Base-by-base conservation (phyloP, 306 rosid genomes). In the Castanopsis chinensis region DNA sequence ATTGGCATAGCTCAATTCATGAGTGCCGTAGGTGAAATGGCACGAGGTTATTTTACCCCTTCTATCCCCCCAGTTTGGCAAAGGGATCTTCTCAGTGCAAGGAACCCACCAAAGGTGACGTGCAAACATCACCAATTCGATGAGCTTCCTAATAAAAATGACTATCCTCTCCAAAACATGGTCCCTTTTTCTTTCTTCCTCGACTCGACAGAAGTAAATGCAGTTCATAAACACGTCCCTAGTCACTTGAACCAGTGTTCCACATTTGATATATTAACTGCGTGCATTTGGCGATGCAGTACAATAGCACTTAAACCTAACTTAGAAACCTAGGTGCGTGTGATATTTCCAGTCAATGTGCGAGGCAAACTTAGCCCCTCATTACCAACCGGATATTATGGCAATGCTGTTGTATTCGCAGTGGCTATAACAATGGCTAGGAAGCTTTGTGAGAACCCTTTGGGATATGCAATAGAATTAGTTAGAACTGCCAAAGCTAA, bases 211-310 rank as follows among this genome's bases (percentile, higher is more conserved):
- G 89, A 89, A 53, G 30, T 87, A 5, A n/a, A 84, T 5, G 81
- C 89, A 25, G 81, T 89, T 21, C 89, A 90, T 2, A 14, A 82
- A 19, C 61, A 54, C 14, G 57, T 79, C 15, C 92, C 91, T 0
- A 64, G 57, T 0, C 79, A 80, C 19, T 74, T 78, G 2, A 74
- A 51, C 0, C 54, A 70, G 5, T 83, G 86, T 74, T 81, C 92
- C 41, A 79, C 82, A 27, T 89, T 87, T 0, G 92, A 89, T 15
- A 70, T 79, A 13, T 75, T 89, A 49, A 85, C 89, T 0, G 92
- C 92, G 0, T 75, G 79, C 21, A 87, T 89, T 0, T 89, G 92
- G 92, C 85, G 90, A 10, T 89, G 92, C 73, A 86, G 91, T 65
- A 87, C 88, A 3, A n/a, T 58, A 6, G 83, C 90, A 0, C 51